Base-by-base conservation (phyloP, 1,284 basidiomycete species). In the Phylloboletellus chloephorus region DNA sequence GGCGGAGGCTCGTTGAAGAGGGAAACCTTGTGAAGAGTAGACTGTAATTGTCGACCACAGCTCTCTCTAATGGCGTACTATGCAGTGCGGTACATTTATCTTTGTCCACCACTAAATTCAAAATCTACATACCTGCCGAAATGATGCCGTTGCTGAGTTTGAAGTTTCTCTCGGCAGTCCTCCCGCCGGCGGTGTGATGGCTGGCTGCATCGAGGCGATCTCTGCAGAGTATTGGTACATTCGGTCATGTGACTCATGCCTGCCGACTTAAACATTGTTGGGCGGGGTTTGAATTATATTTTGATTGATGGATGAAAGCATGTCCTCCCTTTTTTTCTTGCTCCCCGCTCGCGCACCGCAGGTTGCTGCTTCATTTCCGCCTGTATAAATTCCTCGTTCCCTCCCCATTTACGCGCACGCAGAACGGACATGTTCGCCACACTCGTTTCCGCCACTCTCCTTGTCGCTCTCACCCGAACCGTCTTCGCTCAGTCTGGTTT, bases 391-490 rank as follows among this genome's bases (percentile, higher is more conserved):
- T 41, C 26, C 28, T 34, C 32, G 34, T 35, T 35, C 31, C 41
- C 47, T 52, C 44, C 54, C 50, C 52, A 43, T 53, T 52, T 52
- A 47, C 38, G 9, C 25, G n/a, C 37, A 9, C 24, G 17, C 41
- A 25, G 40, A 43, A 24, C 35, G 55, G 68, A 58, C 55, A 88
- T 88, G 84, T 81, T 78, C 74, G 67, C 78, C 67, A 82, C 84
- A 68, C 65, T 88, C 82, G 39, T 85, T 84, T 71, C 73, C 47
- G 61, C 75, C 66, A 70, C 79, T 61, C 74, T 87, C 77, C 66
- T 85, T 70, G 64, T 73, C 57, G 59, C 69, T 52, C 64, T 78
- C 60, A 56, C 76, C 58, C 68, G 58, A 51, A 67, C 67, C 58
- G 78, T 68, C 41, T 52, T 72, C 39, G 79, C 82, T 1, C 57